Evolutionary conservation across 2,329 filamentous ascomycete genomes (phyloP).

Genomic region (Fusarium sp.): DNA sequence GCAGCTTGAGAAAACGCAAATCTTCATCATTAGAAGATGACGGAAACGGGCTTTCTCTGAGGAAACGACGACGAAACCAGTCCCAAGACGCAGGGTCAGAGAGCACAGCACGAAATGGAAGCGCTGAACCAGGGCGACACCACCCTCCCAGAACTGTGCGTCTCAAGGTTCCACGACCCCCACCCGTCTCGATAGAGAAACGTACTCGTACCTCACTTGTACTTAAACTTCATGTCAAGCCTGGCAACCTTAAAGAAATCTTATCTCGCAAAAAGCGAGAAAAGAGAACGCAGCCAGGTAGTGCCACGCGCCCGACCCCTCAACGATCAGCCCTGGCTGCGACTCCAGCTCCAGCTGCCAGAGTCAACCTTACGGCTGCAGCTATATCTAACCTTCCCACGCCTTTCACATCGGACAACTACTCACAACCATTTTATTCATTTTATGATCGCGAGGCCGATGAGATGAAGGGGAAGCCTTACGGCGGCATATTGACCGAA

Average conservation of each 20-base stretch:
- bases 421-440: slow-evolving; percentile 84
- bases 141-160: slow-evolving; percentile 67
- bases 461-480: slow-evolving; percentile 91
- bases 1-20: slow-evolving; percentile 85
- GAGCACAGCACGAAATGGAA: slow-evolving; percentile 46
- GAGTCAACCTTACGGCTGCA: slow-evolving; percentile 25
- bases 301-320: slow-evolving; percentile 34
- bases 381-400: slow-evolving; percentile 57
- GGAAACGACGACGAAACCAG: slow-evolving; percentile 63
- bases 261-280: slow-evolving; percentile 49
- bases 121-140: slow-evolving; percentile 45
- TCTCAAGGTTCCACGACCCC: slow-evolving; percentile 56
- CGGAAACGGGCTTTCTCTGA: slow-evolving; percentile 60
- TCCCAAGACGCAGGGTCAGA: slow-evolving; percentile 55
- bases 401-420: slow-evolving; percentile 66
- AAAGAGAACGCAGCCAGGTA: slow-evolving; percentile 40
- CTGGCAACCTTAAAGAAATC: slow-evolving; percentile 52
- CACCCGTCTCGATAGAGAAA: slow-evolving; percentile 55
- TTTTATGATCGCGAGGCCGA: slow-evolving; percentile 91
- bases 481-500: slow-evolving; percentile 91
- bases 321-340: slow-evolving; percentile 35
- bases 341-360: slow-evolving; percentile 29
- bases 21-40: slow-evolving; percentile 75
- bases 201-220: slow-evolving; percentile 49
- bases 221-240: slow-evolving; percentile 49